phyloP scores from a whole-genome alignment of 1,284 basidiomycete species.

The Hemileia vastatrix region DNA sequence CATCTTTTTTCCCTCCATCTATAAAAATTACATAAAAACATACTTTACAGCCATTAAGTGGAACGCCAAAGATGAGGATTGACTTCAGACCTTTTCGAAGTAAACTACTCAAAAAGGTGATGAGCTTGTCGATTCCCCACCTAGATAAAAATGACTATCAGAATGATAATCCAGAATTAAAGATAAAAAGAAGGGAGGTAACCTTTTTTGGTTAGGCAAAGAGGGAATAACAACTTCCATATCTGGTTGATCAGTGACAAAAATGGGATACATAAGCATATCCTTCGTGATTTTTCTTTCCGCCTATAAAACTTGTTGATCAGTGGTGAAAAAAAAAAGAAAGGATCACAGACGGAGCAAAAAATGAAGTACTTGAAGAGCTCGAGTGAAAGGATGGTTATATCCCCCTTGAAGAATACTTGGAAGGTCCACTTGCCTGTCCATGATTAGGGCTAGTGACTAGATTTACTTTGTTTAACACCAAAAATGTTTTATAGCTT shows the following conservation, averaged over 20 bases:
- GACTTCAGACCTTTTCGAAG: constrained; percentile 80
- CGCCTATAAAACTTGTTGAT: not conserved
- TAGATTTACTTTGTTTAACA: too few species aligned
- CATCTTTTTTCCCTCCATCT: too few species aligned
- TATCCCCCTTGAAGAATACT: constrained; percentile 78
- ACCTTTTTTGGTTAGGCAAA: constrained; percentile 71
- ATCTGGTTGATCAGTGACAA: constrained; percentile 83
- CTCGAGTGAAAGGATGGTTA: constrained; percentile 73
- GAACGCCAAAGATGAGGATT: constrained; percentile 95
- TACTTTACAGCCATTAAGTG: constrained; percentile 72
- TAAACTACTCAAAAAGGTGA: constrained; percentile 73
- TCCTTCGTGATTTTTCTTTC: constrained; percentile 61
- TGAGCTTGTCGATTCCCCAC: constrained; percentile 90
- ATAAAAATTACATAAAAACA: too few species aligned
- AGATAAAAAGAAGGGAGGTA: not conserved
- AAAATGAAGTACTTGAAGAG: constrained; percentile 55
- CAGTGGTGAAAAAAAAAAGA: not conserved
- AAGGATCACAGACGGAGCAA: not conserved
- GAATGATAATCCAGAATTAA: not conserved
- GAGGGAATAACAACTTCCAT: constrained; percentile 64
- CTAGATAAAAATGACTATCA: constrained; percentile 23
- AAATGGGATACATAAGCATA: constrained; percentile 97
- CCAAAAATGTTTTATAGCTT: too few species aligned
- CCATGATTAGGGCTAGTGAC: too few species aligned
- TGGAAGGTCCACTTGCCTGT: not conserved